Percentiles rank a stretch among this genome's conserved stretches.
phyloP scores from a whole-genome alignment of 495 filamentous ascomycete genomes.

The Extremus antarcticus region DNA sequence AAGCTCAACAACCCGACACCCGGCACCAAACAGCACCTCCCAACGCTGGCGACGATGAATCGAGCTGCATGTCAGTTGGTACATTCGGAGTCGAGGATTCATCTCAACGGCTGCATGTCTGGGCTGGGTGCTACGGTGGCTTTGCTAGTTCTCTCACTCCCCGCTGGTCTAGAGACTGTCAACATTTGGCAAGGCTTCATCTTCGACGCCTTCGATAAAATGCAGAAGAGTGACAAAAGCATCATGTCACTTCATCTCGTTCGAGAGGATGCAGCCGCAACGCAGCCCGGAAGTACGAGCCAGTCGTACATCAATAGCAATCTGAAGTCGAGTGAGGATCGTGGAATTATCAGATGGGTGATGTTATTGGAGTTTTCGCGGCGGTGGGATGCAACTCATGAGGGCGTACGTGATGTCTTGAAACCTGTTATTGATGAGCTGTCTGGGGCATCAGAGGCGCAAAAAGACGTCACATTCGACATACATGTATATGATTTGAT shows the following conservation, averaged over 20 bases:
- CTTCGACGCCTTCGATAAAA: not conserved
- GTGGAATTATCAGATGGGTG: not conserved
- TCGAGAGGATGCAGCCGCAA: not conserved
- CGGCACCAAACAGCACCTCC: slow-evolving; percentile 1
- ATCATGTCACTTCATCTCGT: not conserved
- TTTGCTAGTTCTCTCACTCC: not conserved
- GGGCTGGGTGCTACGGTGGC: not conserved
- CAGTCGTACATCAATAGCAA: not conserved
- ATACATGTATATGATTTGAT: not conserved
- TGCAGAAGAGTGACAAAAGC: not conserved
- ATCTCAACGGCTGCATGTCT: not conserved
- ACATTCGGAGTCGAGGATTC: not conserved
- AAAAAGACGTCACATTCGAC: not conserved
- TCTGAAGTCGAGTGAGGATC: not conserved
- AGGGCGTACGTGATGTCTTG: too few species aligned
- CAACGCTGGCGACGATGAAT: slow-evolving; percentile 1
- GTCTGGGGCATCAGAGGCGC: not conserved
- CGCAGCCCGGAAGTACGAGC: not conserved
- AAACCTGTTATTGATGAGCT: not conserved
- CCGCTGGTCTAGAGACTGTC: not conserved
- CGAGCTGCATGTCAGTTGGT: not conserved
- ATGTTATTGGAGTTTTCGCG: not conserved
- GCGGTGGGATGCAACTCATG: not conserved
- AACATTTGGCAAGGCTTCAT: not conserved
- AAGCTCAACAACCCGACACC: slow-evolving; percentile 4